These are phyloP conservation scores for Beauveria pseudobassiana DNA, from an alignment of 2,329 filamentous ascomycete species.

Conservation along the genomic window DNA sequence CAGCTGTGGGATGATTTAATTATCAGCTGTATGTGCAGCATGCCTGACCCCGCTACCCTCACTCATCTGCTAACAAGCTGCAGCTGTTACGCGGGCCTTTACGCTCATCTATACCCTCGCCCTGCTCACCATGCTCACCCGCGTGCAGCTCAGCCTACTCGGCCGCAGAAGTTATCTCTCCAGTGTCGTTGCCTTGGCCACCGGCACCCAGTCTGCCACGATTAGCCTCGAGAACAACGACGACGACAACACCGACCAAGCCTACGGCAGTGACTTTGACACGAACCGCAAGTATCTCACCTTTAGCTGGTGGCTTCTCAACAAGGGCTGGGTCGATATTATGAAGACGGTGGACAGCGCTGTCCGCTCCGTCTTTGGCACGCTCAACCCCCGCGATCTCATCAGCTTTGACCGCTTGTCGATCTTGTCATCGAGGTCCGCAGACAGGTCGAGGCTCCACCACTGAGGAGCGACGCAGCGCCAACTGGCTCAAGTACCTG, in stretches of 20 bases:
- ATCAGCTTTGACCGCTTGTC: slow-evolving; percentile 71
- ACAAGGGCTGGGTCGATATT: slow-evolving; percentile 79
- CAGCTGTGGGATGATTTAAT: slow-evolving; percentile 98
- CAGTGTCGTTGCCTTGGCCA: slow-evolving; percentile 85
- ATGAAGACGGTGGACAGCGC: slow-evolving; percentile 76
- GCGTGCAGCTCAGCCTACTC: slow-evolving; percentile 93
- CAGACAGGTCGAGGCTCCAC: slow-evolving; percentile 65
- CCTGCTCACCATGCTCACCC: slow-evolving; percentile 82
- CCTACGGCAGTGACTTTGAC: slow-evolving; percentile 89
- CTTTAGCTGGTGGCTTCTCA: slow-evolving; percentile 96
- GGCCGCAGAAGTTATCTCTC: slow-evolving; percentile 93
- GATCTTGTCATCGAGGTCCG: slow-evolving; percentile 77
- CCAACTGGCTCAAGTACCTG: slow-evolving; percentile 75
- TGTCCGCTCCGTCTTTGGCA: slow-evolving; percentile 84
- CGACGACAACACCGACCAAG: slow-evolving; percentile 74
- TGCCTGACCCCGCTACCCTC: background rate
- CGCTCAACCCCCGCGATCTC: slow-evolving; percentile 80
- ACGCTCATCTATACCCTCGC: slow-evolving; percentile 88
- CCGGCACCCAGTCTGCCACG: slow-evolving; percentile 61
- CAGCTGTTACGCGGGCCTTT: slow-evolving; percentile 84
- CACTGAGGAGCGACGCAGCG: slow-evolving; percentile 30
- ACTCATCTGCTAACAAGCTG: slow-evolving; percentile 14
- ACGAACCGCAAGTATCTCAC: slow-evolving; percentile 92
- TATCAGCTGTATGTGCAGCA: slow-evolving; percentile 66
- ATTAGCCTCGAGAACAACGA: slow-evolving; percentile 93